Evolutionary conservation across 169 alveolate species (phyloP), one percentile per base, ranked within the genome.

Genomic region (Plasmodium knowlesi): DNA sequence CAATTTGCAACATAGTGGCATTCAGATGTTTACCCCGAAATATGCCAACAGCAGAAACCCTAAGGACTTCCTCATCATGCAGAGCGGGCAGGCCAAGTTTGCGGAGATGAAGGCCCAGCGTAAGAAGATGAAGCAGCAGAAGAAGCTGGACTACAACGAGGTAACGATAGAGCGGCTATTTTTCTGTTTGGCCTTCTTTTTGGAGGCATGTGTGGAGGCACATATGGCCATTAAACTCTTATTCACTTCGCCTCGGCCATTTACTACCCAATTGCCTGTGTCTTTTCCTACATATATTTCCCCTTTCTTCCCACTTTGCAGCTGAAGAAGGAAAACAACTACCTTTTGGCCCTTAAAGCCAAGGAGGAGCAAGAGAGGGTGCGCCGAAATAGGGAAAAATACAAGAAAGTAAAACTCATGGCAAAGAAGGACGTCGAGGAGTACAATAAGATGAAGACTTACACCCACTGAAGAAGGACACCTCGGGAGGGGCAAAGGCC

Each of bases 291-390:
- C 25, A 16, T 22, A 70, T 28, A 9, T n/a, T 6, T n/a, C 30
- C 41, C 53, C 46, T 34, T 57, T 57, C 57, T 72, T 41, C 74
- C 22, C 32, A 81, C 83, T 74, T 72, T 79, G 10, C 73, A 91
- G 95, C n/a, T 91, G 72, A 81, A 39, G 80, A 91, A 91, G 85
- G 95, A 91, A 34, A 91, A 91, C 25, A 91, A 37, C 74, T 91
- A 70, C 81, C 50, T 91, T 61, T 22, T 82, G 12, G 92, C 82
- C 12, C 74, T 91, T 6, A 91, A 91, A 50, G 72, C 92, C 22
- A 91, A 53, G 74, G 95, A 91, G 57, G 95, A 91, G 19, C 46
- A 53, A 12, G 95, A 91, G 28, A 46, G 95, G 22, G 30, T 54
- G 30, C 82, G 92, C 41, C 46, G 95, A 72, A 91, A 91, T 50